Base-by-base conservation (phyloP, 2,329 filamentous ascomycete species). In the Dichotomopilus funicola region DNA sequence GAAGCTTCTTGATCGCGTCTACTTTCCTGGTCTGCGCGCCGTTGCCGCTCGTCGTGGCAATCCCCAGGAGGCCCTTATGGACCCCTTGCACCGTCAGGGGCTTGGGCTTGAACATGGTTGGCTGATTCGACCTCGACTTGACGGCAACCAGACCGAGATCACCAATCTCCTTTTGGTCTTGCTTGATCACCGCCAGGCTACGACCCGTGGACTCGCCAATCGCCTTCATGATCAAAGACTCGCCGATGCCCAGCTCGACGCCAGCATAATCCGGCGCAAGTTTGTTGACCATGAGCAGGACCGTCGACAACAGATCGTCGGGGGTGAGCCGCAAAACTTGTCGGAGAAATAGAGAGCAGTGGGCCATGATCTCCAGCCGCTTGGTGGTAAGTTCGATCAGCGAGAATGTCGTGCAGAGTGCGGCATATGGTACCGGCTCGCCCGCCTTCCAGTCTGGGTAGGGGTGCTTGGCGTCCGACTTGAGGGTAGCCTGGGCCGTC, bases 81-180 rank as follows among this genome's bases (percentile, higher is more conserved):
- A 99, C 91, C 34, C 87, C 90, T 55, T 81, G 82, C 1, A 99
- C 80, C 0, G 91, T 96, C 64, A 99, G 75, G 34, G 91, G 79
- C 72, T 95, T 96, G 2, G 91, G 94, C 71, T 95, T 96, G 78
- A 97, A 96, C 91, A 99, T 96, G 27, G 94, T 97, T 9, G 89
- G 89, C 67, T 99, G 94, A 46, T 91, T 97, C 11, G 88, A 89
- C 71, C 92, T 84, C 73, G 91, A 96, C 76, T 97, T 96, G 49
- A 95, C 89, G 44, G 94, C 94, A 1, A 99, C 92, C 37, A 97
- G 77, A 9, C 94, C 94, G 9, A 99, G 79, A 70, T 99, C 94
- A 53, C 94, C 94, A 71, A 97, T 96, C 65, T 96, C 91, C 66
- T 94, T 91, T 68, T 99, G 94, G 64, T 97, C 91, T 49, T 88